Evolutionary conservation across 768 basidiomycete species (phyloP), one percentile per base, ranked within the genome.

Genomic region (Mycena amicta): DNA sequence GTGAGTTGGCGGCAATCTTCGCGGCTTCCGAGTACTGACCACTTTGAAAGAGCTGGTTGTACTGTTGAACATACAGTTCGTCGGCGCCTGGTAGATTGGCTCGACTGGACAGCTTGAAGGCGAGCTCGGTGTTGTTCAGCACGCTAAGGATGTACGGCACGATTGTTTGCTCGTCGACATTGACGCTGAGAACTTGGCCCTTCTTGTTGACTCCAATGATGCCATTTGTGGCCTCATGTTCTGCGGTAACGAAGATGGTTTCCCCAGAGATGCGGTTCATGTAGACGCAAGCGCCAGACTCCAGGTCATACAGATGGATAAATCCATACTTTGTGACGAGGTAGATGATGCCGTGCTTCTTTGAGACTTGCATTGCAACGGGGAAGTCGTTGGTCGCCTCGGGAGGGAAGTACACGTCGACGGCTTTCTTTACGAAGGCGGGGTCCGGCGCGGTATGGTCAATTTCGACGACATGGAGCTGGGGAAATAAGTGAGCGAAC

Each of bases 201-300:
- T 98, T 98, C 83, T 96, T 93, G 85, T 99, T 99, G 70, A 99
- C 95, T 64, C 96, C 96, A 62, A 99, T 93, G 73, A 99, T 97
- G 78, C 97, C 97, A 69, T 93, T 85, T 3, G 89, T 87, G 18
- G 88, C 84, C 72, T 98, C 95, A 69, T 98, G 94, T 68, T 98
- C 95, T 30, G 96, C 93, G 13, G 97, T 98, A 45, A 97, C 95
- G 71, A 99, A 99, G 71, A 99, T 98, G 30, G 97, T 98, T 79
- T 99, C 97, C 30, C 97, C 96, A 41, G 93, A 95, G 72, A 99
- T 99, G 64, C 97, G 91, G 83, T 99, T 99, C 97, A 99, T 99
- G 80, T 98, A 99, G 59, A 99, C 87, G 77, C 97, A 98, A 43
- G 93, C 89, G 56, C 95, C 97, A 8, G 94, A 85, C 74, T 99